Base-by-base conservation (phyloP, 2,329 filamentous ascomycete genomes). In the Blastomyces parvus region DNA sequence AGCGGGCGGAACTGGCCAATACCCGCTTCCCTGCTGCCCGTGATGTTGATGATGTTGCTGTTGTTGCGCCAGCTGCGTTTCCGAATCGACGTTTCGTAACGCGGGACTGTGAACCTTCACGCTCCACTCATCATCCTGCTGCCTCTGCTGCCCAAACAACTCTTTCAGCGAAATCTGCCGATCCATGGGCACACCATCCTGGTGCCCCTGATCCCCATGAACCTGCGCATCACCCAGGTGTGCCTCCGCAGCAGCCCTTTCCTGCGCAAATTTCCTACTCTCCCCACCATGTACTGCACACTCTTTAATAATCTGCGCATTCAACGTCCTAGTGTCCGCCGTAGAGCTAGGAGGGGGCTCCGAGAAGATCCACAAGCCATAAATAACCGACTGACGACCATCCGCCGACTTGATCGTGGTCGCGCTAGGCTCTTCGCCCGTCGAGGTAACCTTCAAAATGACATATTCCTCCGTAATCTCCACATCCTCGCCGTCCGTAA, bases 291-390 rank as follows among this genome's bases (percentile, higher is more conserved):
- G 78, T 33, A 77, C 73, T 3, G 84, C 84, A 66, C 83, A 82
- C 53, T 83, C 80, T 64, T 79, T 76, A 65, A 87, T 85, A 63
- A 82, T 77, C 62, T 79, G 74, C 40, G 81, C 82, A 42, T 82
- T 82, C 55, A 83, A 73, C 42, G 76, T 75, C 62, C 82, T 80
- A 14, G 76, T 77, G 53, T 81, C 77, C 17, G 80, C 80, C 2
- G 83, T 86, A 2, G 81, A 83, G 52, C 78, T 80, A 2, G 81
- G 80, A n/a, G 78, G 74, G 0, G 79, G 79, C 68, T 87, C 85
- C n/a, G 80, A 81, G 70, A 85, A 87, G 63, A 88, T 84, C 84
- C 84, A 87, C 14, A 88, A 73, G 7, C 85, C 85, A 70, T 83
- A 85, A 63, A 86, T 81, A 57, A 60, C 61, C 33, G 63, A 25